These are phyloP conservation scores for Pleodorina starrii DNA, from an alignment of 139 green algal species.

Conservation along the genomic window DNA sequence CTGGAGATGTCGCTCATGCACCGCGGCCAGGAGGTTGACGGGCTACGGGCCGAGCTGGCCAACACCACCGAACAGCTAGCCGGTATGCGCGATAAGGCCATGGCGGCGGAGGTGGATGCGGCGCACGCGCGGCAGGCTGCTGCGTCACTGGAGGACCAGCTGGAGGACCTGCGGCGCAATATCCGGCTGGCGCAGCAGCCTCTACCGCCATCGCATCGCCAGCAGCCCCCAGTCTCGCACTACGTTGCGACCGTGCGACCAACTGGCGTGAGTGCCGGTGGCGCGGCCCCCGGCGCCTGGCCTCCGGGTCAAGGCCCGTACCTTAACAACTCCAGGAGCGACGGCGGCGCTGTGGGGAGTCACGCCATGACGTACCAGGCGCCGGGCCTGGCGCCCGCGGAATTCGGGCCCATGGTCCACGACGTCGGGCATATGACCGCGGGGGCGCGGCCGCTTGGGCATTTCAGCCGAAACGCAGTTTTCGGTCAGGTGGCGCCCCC, in stretches of 20 bases:
- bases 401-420: not conserved
- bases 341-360: not conserved
- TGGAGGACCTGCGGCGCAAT: slow-evolving; percentile 4
- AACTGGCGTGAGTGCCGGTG: not conserved
- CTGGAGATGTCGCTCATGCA: slow-evolving; percentile 28
- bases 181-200: not conserved
- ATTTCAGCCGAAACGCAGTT: not conserved
- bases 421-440: not conserved
- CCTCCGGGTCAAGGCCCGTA: too few relatives aligned
- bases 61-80: not conserved
- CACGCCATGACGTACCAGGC: not conserved
- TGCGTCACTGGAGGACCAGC: not conserved
- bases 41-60: not conserved
- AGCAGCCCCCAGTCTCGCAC: not conserved
- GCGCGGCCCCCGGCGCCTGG: not conserved
- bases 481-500: not conserved
- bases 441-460: not conserved
- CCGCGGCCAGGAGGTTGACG: not conserved
- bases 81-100: slow-evolving; percentile 7
- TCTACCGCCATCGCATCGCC: not conserved
- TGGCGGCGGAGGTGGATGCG: slow-evolving; percentile 13
- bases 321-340: not conserved
- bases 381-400: not conserved
- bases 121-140: not conserved
- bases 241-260: not conserved